A percentile compares a stretch with the other conserved stretches of the same genome.
phyloP scores from a whole-genome alignment of 352 stramenopile species.

The Stramenopiles sp. region DNA sequence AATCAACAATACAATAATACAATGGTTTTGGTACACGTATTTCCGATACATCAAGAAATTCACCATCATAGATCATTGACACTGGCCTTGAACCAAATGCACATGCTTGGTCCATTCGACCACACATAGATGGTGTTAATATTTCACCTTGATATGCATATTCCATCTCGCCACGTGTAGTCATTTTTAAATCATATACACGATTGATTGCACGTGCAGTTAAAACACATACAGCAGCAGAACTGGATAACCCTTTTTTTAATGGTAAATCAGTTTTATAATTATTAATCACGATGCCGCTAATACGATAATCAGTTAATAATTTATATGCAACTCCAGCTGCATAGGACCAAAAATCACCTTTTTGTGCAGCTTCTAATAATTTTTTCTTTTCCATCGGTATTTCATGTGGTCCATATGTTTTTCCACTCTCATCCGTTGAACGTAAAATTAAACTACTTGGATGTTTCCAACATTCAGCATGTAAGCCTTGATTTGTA shows the following conservation, averaged over 20 bases:
- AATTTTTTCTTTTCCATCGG: no score
- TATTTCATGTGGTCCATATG: no score
- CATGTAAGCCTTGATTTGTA: slow-evolving; percentile 11
- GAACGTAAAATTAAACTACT: no score
- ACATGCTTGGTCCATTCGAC: slow-evolving; percentile 24
- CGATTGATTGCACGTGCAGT: slow-evolving; percentile 17
- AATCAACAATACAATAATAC: slow-evolving; percentile 23
- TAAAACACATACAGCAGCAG: slow-evolving; percentile 23
- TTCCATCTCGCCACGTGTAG: slow-evolving; percentile 22
- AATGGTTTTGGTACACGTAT: slow-evolving; percentile 11
- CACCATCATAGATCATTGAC: slow-evolving; percentile 20
- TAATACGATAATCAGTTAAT: slow-evolving; percentile 15
- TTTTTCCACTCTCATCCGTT: no score
- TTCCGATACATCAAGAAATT: slow-evolving; percentile 14
- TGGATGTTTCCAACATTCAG: not conserved
- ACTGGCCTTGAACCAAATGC: slow-evolving; percentile 19
- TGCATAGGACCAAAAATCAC: slow-evolving; percentile 20
- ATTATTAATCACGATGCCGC: slow-evolving; percentile 22
- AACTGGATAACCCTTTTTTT: slow-evolving; percentile 26
- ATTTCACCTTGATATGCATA: slow-evolving; percentile 24
- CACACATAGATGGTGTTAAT: slow-evolving; percentile 19
- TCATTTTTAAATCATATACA: slow-evolving; percentile 16
- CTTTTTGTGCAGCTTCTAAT: not conserved
- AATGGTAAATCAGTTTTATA: slow-evolving; percentile 24
- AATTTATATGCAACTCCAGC: slow-evolving; percentile 20